phyloP scores from a whole-genome alignment of 352 stramenopile species.

The Pythium dissimile region DNA sequence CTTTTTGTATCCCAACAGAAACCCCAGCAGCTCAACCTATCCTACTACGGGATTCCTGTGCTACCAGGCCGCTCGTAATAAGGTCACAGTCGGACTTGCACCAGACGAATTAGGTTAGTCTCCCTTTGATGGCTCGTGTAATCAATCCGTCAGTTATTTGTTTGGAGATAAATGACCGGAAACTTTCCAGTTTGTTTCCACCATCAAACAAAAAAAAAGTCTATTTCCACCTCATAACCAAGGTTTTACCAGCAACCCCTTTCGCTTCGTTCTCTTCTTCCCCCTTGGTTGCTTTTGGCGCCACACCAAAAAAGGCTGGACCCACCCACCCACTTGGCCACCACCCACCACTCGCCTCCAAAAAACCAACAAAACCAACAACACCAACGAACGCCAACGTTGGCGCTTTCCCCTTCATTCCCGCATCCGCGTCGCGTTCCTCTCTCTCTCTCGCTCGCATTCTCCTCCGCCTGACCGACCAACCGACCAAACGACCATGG shows the following conservation, averaged over 20 bases:
- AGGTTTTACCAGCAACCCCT: neutral
- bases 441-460: neutral
- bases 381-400: conserved; percentile 1
- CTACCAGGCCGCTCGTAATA: too few relatives aligned
- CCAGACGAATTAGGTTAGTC: too few relatives aligned
- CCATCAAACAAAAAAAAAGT: conserved; percentile 1
- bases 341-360: neutral
- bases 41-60: too few relatives aligned
- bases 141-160: neutral
- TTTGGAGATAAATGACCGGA: neutral
- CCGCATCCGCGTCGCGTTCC: neutral
- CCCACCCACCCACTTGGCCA: neutral
- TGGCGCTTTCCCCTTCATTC: neutral
- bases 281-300: neutral
- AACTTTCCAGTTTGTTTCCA: conserved; percentile 1
- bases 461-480: neutral
- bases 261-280: neutral
- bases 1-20: too few relatives aligned
- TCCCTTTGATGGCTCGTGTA: too few relatives aligned
- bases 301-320: neutral
- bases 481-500: conserved; percentile 55
- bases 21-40: too few relatives aligned
- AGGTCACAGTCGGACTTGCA: too few relatives aligned
- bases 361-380: neutral
- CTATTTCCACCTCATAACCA: conserved; percentile 7